Conservation (phyloP, 768 basidiomycete species). For the Kwoniella botswanensis region DNA sequence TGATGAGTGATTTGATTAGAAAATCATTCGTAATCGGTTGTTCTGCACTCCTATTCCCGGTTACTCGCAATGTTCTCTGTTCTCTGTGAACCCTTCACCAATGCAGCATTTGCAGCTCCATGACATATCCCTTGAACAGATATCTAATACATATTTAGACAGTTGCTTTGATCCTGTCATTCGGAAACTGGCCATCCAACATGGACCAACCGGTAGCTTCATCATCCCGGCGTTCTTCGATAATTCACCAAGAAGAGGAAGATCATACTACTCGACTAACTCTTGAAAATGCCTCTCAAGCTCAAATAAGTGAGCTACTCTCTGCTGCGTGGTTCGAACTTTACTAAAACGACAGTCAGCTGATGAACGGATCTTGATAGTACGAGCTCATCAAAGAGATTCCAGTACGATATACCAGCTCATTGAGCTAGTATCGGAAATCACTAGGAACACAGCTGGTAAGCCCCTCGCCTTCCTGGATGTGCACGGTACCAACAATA, state of each 20-base stretch:
- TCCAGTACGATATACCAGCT: conserved; percentile 45
- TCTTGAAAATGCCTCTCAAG: conserved; percentile 41
- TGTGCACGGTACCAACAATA: neutral
- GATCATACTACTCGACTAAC: conserved; percentile 19
- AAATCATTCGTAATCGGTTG: conserved; percentile 5
- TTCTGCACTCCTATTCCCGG: neutral
- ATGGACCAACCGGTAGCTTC: conserved; percentile 32
- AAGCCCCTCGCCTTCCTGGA: conserved; percentile 10
- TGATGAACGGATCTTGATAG: conserved; percentile 22
- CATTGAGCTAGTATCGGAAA: conserved; percentile 50
- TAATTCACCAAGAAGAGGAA: neutral
- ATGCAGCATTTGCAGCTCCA: too few species aligned
- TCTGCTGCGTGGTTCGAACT: neutral
- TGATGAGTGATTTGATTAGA: neutral
- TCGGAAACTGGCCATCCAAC: too few species aligned
- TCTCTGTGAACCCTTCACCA: too few species aligned
- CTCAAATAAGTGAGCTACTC: conserved; percentile 43
- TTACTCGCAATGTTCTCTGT: neutral
- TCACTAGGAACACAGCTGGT: conserved; percentile 51
- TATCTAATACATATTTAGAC: too few species aligned
- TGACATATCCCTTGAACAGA: too few species aligned
- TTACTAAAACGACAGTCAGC: too few species aligned
- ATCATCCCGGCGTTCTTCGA: conserved; percentile 26
- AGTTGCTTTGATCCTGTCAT: too few species aligned
- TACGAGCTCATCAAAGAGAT: conserved; percentile 56